Base-by-base conservation (phyloP, 2,329 filamentous ascomycete species). In the Ophiostoma australiae region DNA sequence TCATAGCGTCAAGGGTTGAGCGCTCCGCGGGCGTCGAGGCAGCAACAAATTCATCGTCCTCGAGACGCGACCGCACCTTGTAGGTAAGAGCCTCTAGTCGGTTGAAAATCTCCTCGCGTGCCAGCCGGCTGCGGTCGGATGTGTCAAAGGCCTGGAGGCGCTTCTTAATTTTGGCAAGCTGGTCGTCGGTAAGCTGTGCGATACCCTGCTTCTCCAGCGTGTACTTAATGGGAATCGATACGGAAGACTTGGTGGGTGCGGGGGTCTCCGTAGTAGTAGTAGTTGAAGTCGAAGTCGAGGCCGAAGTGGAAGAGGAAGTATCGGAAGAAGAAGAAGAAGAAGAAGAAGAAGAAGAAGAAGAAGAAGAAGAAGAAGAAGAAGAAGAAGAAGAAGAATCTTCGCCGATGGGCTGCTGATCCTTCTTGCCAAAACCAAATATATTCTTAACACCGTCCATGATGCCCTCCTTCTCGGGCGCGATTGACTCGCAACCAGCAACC, bases 401-500 rank as follows among this genome's bases (percentile, higher is more conserved):
- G 35, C 20, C 35, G 68, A 97, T 78, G 5, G 85, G 84, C 80
- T 97, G 91, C 71, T 94, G 91, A 41, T 91, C 91, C 81, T 92
- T 93, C 77, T 91, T 91, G 35, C 94, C 95, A 78, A 98, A 94
- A 6, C 95, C 95, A 78, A 99, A 96, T 73, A 97, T 87, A 74
- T 94, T 96, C 85, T 99, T 99, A 75, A 98, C 92, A 63, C 93
- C 94, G 77, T 97, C 94, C 67, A 97, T 91, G 68, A 98, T 87
- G 69, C 90, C 89, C 74, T 91, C 92, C 79, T 93, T 92, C 80
- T 89, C 88, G 10, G 81, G 79, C 4, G 85, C 85, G 69, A 96
- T 91, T 35, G 90, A 87, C 78, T 97, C 92, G 77, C 95, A 99
- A 79, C 94, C 94, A 6, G 95, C 89, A 71, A 86, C 86, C n/a